Evolutionary conservation across 306 rosid species (phyloP).

Genomic region (Vigna unguiculata): DNA sequence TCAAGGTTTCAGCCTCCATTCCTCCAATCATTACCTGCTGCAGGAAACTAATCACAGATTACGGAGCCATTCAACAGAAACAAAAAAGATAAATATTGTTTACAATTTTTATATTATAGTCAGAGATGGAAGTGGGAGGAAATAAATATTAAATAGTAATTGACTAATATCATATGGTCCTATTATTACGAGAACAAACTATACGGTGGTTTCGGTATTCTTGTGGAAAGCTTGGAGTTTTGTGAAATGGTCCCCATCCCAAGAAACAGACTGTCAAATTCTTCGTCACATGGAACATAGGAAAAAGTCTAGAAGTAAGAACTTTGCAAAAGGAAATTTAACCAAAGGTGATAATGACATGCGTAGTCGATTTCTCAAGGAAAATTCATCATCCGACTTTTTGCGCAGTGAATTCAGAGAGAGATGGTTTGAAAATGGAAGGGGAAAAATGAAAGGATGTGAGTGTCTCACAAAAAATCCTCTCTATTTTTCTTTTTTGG

Average conservation of each 20-base stretch:
- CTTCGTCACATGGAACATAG: conserved; percentile 60
- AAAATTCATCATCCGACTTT: conserved; percentile 56
- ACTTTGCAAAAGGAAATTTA: conserved; percentile 24
- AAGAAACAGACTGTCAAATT: conserved; percentile 79
- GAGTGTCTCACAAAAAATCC: conserved; percentile 44
- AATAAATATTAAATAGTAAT: conserved; percentile 32
- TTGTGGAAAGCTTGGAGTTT: conserved; percentile 66
- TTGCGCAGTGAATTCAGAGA: conserved; percentile 42
- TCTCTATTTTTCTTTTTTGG: conserved; percentile 32
- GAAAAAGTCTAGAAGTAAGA: conserved; percentile 11
- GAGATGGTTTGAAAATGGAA: conserved; percentile 45
- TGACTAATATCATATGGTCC: conserved; percentile 46
- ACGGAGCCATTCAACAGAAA: conserved; percentile 41
- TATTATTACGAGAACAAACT: conserved; percentile 35
- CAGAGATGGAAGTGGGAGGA: conserved; percentile 47
- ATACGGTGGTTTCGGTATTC: conserved; percentile 61
- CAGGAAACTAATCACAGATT: conserved; percentile 65
- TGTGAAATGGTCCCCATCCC: conserved; percentile 67
- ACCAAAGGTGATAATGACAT: conserved; percentile 50
- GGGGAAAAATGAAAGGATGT: conserved; percentile 44
- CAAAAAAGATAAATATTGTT: conserved; percentile 29
- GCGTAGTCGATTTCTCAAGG: conserved; percentile 46
- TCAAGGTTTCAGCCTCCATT: conserved; percentile 59
- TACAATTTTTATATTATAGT: conserved; percentile 38
- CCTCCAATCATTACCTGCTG: conserved; percentile 71